phyloP scores from a whole-genome alignment of 2,329 filamentous ascomycete genomes.

The Macrophomina tecta region DNA sequence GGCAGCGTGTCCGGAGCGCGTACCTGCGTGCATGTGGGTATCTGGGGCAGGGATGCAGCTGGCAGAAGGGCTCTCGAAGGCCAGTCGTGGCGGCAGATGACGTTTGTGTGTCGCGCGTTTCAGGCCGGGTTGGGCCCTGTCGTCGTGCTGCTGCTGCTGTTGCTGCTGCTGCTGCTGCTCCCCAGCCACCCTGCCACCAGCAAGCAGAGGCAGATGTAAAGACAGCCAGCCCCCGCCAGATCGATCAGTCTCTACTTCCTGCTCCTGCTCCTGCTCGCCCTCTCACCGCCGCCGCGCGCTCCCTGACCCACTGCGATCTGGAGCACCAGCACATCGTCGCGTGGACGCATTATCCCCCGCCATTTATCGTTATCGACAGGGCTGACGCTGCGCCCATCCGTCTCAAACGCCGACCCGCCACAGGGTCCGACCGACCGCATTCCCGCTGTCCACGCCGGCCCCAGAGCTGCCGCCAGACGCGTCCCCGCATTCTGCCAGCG shows the following conservation, averaged over 20 bases:
- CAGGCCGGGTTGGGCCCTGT: conserved; percentile 1
- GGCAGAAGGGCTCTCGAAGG: no score
- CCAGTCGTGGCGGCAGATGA: conserved; percentile 14
- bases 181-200: conserved; percentile 16
- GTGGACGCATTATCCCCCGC: conserved; percentile 2
- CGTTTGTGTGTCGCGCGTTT: conserved; percentile 1
- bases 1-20: not conserved
- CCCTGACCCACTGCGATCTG: conserved; percentile 19
- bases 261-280: not conserved
- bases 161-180: not conserved
- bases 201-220: not conserved
- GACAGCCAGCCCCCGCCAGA: not conserved
- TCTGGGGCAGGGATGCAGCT: conserved; percentile 2
- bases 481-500: not conserved
- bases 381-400: not conserved
- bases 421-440: conserved; percentile 10
- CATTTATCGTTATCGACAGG: not conserved
- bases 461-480: not conserved
- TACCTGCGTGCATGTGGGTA: conserved; percentile 13
- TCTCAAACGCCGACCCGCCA: conserved; percentile 17
- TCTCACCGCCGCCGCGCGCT: conserved; percentile 6
- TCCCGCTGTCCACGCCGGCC: not conserved
- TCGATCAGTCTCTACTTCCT: not conserved
- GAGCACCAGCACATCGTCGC: conserved; percentile 21
- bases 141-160: not conserved